Evolutionary conservation across 371 early-diverging fungal genomes (phyloP).

Genomic region (Syncephalis fuscata): DNA sequence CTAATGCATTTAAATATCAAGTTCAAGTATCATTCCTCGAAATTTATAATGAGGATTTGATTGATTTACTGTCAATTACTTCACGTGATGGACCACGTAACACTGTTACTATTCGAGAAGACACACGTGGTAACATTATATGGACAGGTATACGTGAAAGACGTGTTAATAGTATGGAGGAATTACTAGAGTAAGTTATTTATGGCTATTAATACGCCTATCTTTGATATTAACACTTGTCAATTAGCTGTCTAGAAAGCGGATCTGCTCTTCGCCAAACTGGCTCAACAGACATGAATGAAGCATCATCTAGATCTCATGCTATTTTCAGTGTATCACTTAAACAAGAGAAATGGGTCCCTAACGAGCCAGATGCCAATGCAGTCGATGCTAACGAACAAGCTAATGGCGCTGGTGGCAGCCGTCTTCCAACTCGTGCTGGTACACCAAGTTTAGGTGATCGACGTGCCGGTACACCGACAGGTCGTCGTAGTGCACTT

Average conservation of each 20-base stretch:
- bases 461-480: conserved; percentile 3
- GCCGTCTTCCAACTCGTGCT: conserved; percentile 7
- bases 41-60: conserved; percentile 94
- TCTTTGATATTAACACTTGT: background rate
- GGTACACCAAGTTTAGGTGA: too few relatives aligned
- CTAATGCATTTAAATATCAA: conserved; percentile 6
- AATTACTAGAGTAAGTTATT: conserved; percentile 47
- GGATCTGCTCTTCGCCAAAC: conserved; percentile 80
- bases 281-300: conserved; percentile 95
- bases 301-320: conserved; percentile 88
- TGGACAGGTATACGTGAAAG: conserved; percentile 87
- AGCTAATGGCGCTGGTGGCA: background rate
- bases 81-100: conserved; percentile 35
- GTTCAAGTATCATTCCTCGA: conserved; percentile 58
- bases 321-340: conserved; percentile 93
- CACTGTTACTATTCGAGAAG: conserved; percentile 77
- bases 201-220: background rate
- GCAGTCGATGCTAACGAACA: too few relatives aligned
- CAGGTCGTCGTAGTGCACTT: background rate
- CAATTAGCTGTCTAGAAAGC: conserved; percentile 38
- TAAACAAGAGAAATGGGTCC: conserved; percentile 40
- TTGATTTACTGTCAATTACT: conserved; percentile 52
- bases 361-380: conserved; percentile 1
- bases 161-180: conserved; percentile 49
- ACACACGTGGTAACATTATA: conserved; percentile 72